These are phyloP conservation scores for Lizonia empirigonia DNA, from an alignment of 2,329 filamentous ascomycete genomes.

Conservation along the genomic window DNA sequence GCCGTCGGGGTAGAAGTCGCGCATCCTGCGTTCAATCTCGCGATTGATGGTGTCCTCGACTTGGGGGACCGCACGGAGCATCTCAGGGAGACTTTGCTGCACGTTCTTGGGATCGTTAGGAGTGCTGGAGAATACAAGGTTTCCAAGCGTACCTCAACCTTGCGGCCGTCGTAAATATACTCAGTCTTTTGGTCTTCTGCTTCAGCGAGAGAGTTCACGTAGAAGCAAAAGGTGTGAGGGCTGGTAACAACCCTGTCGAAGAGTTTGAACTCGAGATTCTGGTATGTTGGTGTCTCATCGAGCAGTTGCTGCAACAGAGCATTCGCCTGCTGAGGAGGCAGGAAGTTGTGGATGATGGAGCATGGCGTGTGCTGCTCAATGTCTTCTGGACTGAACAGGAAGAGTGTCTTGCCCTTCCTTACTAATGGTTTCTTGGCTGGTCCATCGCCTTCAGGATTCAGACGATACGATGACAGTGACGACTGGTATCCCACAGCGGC, in stretches of 20 bases:
- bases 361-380: slow-evolving; percentile 85
- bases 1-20: slow-evolving; percentile 68
- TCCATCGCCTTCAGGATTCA: slow-evolving; percentile 13
- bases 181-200: slow-evolving; percentile 72
- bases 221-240: slow-evolving; percentile 84
- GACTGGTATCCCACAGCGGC: slow-evolving; percentile 51
- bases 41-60: slow-evolving; percentile 78
- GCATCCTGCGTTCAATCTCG: slow-evolving; percentile 75
- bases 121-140: too few species aligned
- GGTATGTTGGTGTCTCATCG: slow-evolving; percentile 72
- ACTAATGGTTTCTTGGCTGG: slow-evolving; percentile 58
- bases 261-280: slow-evolving; percentile 76
- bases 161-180: slow-evolving; percentile 84
- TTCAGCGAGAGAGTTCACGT: slow-evolving; percentile 76
- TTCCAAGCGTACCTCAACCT: slow-evolving; percentile 60
- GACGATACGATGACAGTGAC: slow-evolving; percentile 43
- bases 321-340: slow-evolving; percentile 73
- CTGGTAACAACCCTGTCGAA: slow-evolving; percentile 87
- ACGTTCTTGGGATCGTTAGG: slow-evolving; percentile 60
- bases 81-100: slow-evolving; percentile 74
- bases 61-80: slow-evolving; percentile 69
- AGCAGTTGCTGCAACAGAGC: slow-evolving; percentile 76
- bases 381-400: slow-evolving; percentile 81
- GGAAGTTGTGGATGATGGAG: slow-evolving; percentile 89
- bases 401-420: slow-evolving; percentile 80